Evolutionary conservation across 2,329 filamentous ascomycete species (phyloP).

Genomic region (Paecilomyces variotii): DNA sequence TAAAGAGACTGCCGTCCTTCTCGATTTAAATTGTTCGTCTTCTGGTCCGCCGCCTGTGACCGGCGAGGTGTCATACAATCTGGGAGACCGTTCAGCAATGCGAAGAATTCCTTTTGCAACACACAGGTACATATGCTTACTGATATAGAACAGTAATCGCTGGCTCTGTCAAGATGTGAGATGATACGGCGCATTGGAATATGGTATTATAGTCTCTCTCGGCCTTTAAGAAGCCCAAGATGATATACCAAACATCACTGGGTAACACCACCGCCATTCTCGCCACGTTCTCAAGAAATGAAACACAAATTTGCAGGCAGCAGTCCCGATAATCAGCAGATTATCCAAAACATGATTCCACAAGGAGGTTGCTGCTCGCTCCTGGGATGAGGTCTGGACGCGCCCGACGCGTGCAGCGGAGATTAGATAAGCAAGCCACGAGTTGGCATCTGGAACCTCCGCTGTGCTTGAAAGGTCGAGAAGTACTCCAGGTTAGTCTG

Average conservation of each 20-base stretch:
- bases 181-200: slow-evolving; percentile 20
- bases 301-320: background rate
- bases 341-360: background rate
- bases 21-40: slow-evolving; percentile 35
- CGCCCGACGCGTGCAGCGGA: slow-evolving; percentile 5
- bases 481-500: background rate
- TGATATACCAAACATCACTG: slow-evolving; percentile 19
- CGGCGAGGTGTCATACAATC: slow-evolving; percentile 41
- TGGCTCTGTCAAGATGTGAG: slow-evolving; percentile 13
- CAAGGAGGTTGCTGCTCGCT: background rate
- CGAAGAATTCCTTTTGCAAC: background rate
- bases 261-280: slow-evolving; percentile 14
- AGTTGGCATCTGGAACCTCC: background rate
- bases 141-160: slow-evolving; percentile 17
- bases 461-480: background rate
- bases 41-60: slow-evolving; percentile 37
- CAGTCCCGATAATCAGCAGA: background rate
- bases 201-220: slow-evolving; percentile 19
- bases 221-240: slow-evolving; percentile 16
- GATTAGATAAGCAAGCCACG: slow-evolving; percentile 1
- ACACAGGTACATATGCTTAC: slow-evolving; percentile 8
- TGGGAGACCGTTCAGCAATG: slow-evolving; percentile 12
- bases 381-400: background rate
- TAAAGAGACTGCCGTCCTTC: slow-evolving; percentile 11
- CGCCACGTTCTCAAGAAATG: background rate